Evolutionary conservation across 2,329 filamentous ascomycete genomes (phyloP), one percentile per base, ranked within the genome.

Genomic region (Diaporthe helianthi): DNA sequence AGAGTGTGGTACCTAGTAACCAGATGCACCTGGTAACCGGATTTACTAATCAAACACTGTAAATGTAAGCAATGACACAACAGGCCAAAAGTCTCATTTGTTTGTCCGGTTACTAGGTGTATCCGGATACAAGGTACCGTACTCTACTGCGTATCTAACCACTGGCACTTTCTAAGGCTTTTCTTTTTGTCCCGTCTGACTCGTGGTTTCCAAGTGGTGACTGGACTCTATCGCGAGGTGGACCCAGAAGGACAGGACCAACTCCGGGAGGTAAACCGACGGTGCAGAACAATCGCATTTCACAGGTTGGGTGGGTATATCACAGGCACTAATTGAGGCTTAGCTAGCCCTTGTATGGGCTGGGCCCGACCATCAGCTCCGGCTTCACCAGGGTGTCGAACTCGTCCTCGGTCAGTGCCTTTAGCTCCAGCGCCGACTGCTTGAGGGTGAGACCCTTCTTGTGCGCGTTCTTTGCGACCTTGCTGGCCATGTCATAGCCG

Each of bases 381-480:
- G 96, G 96, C 76, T 90, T 90, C 74, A 99, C 96, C 73, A 97
- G 86, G 74, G 89, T 86, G 81, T 98, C 94, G 78, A 98, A 98
- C 79, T 98, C 94, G 77, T 92, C 93, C 78, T 91, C 90, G 73
- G 90, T 95, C 74, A 98, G 85, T 54, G 94, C 95, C 75, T 97
- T 88, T 74, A 99, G 88, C 86, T 98, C 93, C 86, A 98, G 90
- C 24, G 96, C 95, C 77, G 92, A 95, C 83, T 97, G 84, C 87
- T 98, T 98, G 70, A 99, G 88, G 29, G 94, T 98, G 64, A 95
- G 83, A 41, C 94, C 94, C 89, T 98, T 98, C 89, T 98, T 98
- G 86, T 99, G 96, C 19, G 96, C 96, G 79, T 99, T 97, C 90
- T 98, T 98, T 78, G 94, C 94, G 29, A 97, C 94, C 86, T 97